phyloP scores from a whole-genome alignment of 371 early-diverging fungal genomes.

The Lichtheimia corymbifera region DNA sequence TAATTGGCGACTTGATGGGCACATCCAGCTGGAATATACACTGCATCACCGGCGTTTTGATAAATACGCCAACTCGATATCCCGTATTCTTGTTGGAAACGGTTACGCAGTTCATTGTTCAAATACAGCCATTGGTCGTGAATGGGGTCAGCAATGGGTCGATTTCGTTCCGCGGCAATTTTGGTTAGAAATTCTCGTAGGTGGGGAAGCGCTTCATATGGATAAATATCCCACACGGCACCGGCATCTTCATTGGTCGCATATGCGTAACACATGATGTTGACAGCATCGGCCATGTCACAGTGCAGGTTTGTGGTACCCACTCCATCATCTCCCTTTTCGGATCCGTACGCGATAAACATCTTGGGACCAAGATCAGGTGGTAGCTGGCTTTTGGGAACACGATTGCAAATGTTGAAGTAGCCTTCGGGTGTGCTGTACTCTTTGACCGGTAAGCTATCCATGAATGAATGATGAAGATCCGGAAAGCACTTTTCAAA shows the following conservation, averaged over 20 bases:
- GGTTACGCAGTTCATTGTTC: slow-evolving; percentile 35
- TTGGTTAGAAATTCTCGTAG: slow-evolving; percentile 50
- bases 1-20: slow-evolving; percentile 76
- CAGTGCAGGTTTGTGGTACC: slow-evolving; percentile 74
- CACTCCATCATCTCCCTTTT: slow-evolving; percentile 28
- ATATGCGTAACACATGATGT: slow-evolving; percentile 62
- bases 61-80: slow-evolving; percentile 54
- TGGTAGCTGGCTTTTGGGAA: slow-evolving; percentile 54
- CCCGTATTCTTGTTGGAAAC: slow-evolving; percentile 39
- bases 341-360: slow-evolving; percentile 68
- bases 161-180: slow-evolving; percentile 10
- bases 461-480: slow-evolving; percentile 56
- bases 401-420: slow-evolving; percentile 62
- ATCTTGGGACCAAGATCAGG: slow-evolving; percentile 79
- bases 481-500: slow-evolving; percentile 52
- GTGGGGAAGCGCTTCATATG: slow-evolving; percentile 34
- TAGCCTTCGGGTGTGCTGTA: slow-evolving; percentile 59
- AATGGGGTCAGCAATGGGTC: slow-evolving; percentile 51
- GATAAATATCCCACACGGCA: slow-evolving; percentile 76
- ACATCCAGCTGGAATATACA: slow-evolving; percentile 79
- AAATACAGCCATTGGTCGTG: slow-evolving; percentile 67
- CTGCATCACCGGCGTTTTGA: slow-evolving; percentile 69
- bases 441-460: slow-evolving; percentile 56
- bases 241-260: slow-evolving; percentile 24
- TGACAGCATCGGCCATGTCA: slow-evolving; percentile 79